Conservation (phyloP, 75 land plant species). For the Selaginella tamariscina region DNA sequence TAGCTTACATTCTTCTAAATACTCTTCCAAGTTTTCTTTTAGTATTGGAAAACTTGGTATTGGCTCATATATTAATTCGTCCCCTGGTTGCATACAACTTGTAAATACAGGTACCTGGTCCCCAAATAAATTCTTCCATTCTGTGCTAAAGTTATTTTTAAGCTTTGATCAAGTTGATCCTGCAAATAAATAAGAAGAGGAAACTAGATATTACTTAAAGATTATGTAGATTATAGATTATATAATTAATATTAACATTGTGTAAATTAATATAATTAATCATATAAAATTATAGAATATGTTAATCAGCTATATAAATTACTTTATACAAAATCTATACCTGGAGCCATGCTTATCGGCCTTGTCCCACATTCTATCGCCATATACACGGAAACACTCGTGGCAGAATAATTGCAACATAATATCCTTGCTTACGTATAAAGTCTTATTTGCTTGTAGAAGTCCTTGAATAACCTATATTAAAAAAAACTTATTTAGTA, state of each 20-base stretch:
- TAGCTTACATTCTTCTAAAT: constrained; percentile 14
- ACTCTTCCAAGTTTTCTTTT: constrained; percentile 22
- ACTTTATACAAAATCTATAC: constrained; percentile 13
- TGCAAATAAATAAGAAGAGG: no score
- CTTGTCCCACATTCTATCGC: constrained; percentile 28
- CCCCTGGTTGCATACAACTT: constrained; percentile 19
- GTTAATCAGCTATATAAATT: not conserved
- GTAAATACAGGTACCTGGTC: constrained; percentile 20
- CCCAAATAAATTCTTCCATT: constrained; percentile 25
- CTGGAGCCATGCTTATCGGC: constrained; percentile 24
- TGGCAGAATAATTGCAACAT: constrained; percentile 23
- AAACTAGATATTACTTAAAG: no score
- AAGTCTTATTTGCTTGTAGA: constrained; percentile 20
- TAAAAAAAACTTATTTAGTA: no score
- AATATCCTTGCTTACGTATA: constrained; percentile 21
- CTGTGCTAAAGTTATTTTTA: constrained; percentile 23
- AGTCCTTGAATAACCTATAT: constrained; percentile 28
- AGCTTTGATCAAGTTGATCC: constrained; percentile 22
- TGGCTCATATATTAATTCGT: constrained; percentile 19
- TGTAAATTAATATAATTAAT: not conserved
- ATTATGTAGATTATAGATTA: no score
- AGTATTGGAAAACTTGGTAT: constrained; percentile 19
- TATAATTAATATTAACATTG: no score
- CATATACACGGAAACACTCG: constrained; percentile 31
- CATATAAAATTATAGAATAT: not conserved